Percentiles rank a stretch among this genome's conserved stretches.
Evolutionary conservation across 768 basidiomycete genomes (phyloP).

Genomic region (Clavulina sp.): DNA sequence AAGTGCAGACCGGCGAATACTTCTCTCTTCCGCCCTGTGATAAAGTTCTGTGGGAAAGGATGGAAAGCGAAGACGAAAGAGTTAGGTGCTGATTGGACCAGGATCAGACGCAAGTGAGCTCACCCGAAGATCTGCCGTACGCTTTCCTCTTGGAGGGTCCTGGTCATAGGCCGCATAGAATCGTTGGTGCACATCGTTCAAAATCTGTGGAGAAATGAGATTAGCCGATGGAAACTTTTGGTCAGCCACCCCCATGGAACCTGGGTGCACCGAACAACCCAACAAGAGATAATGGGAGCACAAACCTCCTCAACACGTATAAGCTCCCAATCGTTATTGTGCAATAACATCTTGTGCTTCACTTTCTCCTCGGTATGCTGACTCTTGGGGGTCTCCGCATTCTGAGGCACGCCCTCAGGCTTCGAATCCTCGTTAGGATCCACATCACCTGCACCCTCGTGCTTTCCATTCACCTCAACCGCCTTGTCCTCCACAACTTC

Average conservation of each 20-base stretch:
- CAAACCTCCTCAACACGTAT: conserved; percentile 55
- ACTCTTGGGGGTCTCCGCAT: not conserved
- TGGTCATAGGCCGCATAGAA: conserved; percentile 67
- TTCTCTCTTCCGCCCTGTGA: conserved; percentile 57
- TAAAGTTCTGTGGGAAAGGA: conserved; percentile 45
- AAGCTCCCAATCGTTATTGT: conserved; percentile 76
- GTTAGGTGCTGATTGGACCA: not conserved
- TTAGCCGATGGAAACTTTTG: not conserved
- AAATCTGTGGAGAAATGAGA: conserved; percentile 32
- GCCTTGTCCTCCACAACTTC: conserved; percentile 10
- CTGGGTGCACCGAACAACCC: too few species aligned
- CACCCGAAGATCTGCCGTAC: conserved; percentile 30
- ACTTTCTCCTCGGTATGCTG: conserved; percentile 1
- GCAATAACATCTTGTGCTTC: conserved; percentile 52
- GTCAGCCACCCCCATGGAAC: not conserved
- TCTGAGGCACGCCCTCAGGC: conserved; percentile 4
- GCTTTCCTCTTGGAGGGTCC: conserved; percentile 11
- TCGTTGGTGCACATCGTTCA: conserved; percentile 56
- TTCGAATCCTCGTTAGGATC: not conserved
- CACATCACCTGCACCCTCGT: conserved; percentile 11
- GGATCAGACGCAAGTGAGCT: not conserved
- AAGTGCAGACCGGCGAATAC: conserved; percentile 68
- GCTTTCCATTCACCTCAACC: not conserved
- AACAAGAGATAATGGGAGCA: too few species aligned
- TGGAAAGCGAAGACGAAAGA: not conserved